Percentiles rank a stretch among this genome's conserved stretches.
Evolutionary conservation across 352 stramenopile species (phyloP).

Genomic region (Thraustotheca clavata): DNA sequence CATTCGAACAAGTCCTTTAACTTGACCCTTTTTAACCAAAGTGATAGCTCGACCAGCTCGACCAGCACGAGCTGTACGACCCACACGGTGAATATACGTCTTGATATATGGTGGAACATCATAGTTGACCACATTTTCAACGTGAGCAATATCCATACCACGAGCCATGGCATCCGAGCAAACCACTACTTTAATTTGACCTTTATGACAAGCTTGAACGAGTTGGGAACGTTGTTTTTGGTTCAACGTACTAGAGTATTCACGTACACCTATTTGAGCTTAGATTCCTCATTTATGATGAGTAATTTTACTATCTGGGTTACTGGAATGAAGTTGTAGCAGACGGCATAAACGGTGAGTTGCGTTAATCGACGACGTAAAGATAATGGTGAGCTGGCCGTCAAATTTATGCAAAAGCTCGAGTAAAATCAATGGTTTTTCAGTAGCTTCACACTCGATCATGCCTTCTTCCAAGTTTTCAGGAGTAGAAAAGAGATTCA

Average conservation of each 20-base stretch:
- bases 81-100: slow-evolving; percentile 87
- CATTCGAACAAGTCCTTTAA: slow-evolving; percentile 73
- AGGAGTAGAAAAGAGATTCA: slow-evolving; percentile 73
- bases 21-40: slow-evolving; percentile 75
- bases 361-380: slow-evolving; percentile 94
- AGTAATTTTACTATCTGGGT: slow-evolving; percentile 4
- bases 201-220: slow-evolving; percentile 65
- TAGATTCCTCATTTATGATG: slow-evolving; percentile 17
- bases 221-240: slow-evolving; percentile 70
- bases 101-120: slow-evolving; percentile 87
- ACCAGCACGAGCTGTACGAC: slow-evolving; percentile 73
- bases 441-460: slow-evolving; percentile 89
- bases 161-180: slow-evolving; percentile 90
- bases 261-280: slow-evolving; percentile 39
- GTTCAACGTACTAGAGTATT: slow-evolving; percentile 74
- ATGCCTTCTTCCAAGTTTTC: slow-evolving; percentile 79
- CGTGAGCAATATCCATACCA: slow-evolving; percentile 89
- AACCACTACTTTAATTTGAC: slow-evolving; percentile 70
- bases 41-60: slow-evolving; percentile 63
- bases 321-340: slow-evolving; percentile 74
- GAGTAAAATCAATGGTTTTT: slow-evolving; percentile 93
- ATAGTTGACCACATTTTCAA: slow-evolving; percentile 93
- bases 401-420: slow-evolving; percentile 83
- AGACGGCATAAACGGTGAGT: slow-evolving; percentile 93
- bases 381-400: slow-evolving; percentile 87